These are phyloP conservation scores for Penicillium egyptiacum DNA, from an alignment of 495 filamentous ascomycete species.

Conservation along the genomic window DNA sequence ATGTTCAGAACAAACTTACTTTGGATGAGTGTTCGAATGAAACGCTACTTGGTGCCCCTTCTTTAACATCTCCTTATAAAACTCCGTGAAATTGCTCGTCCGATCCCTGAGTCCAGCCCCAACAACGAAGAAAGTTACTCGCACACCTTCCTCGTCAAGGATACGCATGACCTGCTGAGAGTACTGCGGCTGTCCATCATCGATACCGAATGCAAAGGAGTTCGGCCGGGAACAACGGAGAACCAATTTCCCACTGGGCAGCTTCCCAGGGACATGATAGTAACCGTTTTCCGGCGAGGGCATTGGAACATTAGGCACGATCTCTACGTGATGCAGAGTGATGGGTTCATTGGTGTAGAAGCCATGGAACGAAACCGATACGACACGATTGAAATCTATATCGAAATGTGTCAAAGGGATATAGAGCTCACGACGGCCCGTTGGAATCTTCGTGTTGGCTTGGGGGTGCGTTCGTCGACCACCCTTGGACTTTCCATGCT, in stretches of 20 bases:
- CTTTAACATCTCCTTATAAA: slow-evolving; percentile 64
- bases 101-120: slow-evolving; percentile 62
- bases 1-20: slow-evolving; percentile 30
- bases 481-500: neutral
- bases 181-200: slow-evolving; percentile 66
- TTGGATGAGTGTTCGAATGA: slow-evolving; percentile 73
- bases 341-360: slow-evolving; percentile 58
- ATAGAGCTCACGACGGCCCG: slow-evolving; percentile 56
- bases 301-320: slow-evolving; percentile 49
- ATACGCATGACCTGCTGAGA: slow-evolving; percentile 65
- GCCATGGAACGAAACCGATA: slow-evolving; percentile 68
- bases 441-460: neutral
- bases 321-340: slow-evolving; percentile 63
- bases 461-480: neutral
- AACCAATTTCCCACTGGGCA: slow-evolving; percentile 60
- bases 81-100: slow-evolving; percentile 58
- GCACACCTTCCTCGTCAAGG: slow-evolving; percentile 60
- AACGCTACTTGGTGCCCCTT: slow-evolving; percentile 74
- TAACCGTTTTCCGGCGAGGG: slow-evolving; percentile 36
- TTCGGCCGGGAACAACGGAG: slow-evolving; percentile 70
- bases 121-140: slow-evolving; percentile 79
- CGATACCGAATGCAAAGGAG: slow-evolving; percentile 78
- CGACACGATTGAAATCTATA: slow-evolving; percentile 56
- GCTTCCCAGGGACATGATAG: slow-evolving; percentile 58
- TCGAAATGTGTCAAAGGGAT: slow-evolving; percentile 74